Percentiles rank a stretch among this genome's conserved stretches.
phyloP scores from a whole-genome alignment of 208 protist genomes.

The Crithidia bombi region DNA sequence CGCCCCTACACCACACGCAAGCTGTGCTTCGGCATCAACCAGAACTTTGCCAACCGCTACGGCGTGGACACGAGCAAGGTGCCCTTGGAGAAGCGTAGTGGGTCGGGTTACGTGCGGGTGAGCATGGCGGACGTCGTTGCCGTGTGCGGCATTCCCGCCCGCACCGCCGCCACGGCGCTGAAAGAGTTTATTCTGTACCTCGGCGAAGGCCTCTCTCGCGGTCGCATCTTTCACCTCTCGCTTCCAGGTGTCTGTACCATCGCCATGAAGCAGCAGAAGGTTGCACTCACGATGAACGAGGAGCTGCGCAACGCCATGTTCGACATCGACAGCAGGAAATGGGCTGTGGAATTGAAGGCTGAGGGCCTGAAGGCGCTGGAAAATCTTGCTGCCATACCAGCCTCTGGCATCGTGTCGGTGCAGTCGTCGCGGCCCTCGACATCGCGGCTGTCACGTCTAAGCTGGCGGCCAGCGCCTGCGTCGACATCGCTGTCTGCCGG shows the following conservation, averaged over 20 bases:
- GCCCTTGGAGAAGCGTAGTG: constrained; percentile 29
- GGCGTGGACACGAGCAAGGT: constrained; percentile 46
- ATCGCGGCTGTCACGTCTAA: constrained; percentile 25
- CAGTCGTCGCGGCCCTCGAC: constrained; percentile 44
- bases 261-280: constrained; percentile 65
- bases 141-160: constrained; percentile 70
- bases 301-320: constrained; percentile 69
- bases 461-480: constrained; percentile 23
- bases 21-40: constrained; percentile 54
- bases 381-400: background rate
- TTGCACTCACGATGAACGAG: constrained; percentile 51
- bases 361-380: constrained; percentile 39
- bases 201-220: constrained; percentile 77
- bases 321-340: constrained; percentile 73
- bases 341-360: constrained; percentile 58
- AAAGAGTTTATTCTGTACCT: constrained; percentile 86
- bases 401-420: constrained; percentile 23
- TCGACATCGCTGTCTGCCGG: no score
- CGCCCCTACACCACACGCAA: constrained; percentile 40
- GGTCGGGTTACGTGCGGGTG: constrained; percentile 32
- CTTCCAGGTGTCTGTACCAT: constrained; percentile 71
- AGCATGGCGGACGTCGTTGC: constrained; percentile 71
- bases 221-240: constrained; percentile 62
- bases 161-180: constrained; percentile 60
- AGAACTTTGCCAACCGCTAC: constrained; percentile 57